A percentile compares a stretch with the other conserved stretches of the same genome.
Evolutionary conservation across 2,329 filamentous ascomycete genomes (phyloP).

Genomic region (Botrytis medusae): DNA sequence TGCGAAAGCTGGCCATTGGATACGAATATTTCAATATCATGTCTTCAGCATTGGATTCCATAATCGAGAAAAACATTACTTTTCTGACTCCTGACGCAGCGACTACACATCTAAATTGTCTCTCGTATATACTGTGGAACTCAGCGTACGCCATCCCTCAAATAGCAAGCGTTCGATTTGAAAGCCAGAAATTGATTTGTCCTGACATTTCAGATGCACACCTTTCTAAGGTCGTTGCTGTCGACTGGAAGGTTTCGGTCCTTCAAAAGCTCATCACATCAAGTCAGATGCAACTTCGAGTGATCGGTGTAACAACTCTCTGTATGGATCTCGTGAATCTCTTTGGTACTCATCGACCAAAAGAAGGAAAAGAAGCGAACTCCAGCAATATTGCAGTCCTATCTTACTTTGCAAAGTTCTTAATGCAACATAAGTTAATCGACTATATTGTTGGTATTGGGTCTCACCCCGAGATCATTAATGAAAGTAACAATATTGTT

Average conservation of each 20-base stretch:
- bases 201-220: conserved; percentile 31
- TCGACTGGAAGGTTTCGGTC: conserved; percentile 65
- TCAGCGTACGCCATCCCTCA: conserved; percentile 40
- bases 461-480: conserved; percentile 87
- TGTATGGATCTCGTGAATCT: conserved; percentile 66
- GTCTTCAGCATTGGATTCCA: conserved; percentile 45
- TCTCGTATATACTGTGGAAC: conserved; percentile 48
- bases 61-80: conserved; percentile 58
- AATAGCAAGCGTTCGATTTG: conserved; percentile 29
- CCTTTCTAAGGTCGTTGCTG: conserved; percentile 36
- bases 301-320: conserved; percentile 74
- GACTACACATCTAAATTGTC: conserved; percentile 42
- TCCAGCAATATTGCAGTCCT: conserved; percentile 54
- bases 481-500: conserved; percentile 77
- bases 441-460: conserved; percentile 87
- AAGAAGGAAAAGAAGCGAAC: conserved; percentile 40
- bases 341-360: conserved; percentile 54
- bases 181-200: conserved; percentile 34
- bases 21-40: conserved; percentile 48
- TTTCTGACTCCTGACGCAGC: conserved; percentile 50
- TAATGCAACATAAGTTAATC: conserved; percentile 70
- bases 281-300: conserved; percentile 86
- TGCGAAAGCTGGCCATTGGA: conserved; percentile 43
- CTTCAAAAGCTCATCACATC: conserved; percentile 74
- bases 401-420: conserved; percentile 65